Evolutionary conservation across 106 monocot genomes (phyloP).

Genomic region (Platanthera guangdongensis): DNA sequence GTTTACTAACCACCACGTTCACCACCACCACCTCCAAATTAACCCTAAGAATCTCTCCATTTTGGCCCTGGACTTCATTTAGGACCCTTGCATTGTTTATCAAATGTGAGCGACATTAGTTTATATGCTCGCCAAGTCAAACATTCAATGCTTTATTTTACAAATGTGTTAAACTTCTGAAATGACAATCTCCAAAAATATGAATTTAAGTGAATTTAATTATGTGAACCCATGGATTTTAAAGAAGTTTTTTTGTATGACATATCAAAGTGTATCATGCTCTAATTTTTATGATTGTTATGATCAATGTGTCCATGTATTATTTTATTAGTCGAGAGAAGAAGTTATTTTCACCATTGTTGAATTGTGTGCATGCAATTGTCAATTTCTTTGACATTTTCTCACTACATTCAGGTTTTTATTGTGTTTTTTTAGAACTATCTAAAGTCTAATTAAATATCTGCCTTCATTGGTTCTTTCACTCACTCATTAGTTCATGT

Average conservation of each 20-base stretch:
- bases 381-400: not conserved
- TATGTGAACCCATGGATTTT: too few species aligned
- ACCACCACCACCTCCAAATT: too few species aligned
- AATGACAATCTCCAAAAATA: too few species aligned
- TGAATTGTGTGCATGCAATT: not conserved
- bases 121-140: not conserved
- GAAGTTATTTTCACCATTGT: not conserved
- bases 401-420: not conserved
- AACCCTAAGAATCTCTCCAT: too few species aligned
- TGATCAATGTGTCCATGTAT: not conserved
- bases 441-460: not conserved
- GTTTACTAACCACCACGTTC: too few species aligned
- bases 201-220: too few species aligned
- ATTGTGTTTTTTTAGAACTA: not conserved
- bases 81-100: not conserved
- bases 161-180: not conserved
- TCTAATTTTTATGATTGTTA: not conserved
- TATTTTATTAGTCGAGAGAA: not conserved
- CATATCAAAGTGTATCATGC: not conserved
- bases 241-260: not conserved
- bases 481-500: slow-evolving; percentile 7
- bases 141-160: not conserved
- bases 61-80: not conserved
- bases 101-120: not conserved
- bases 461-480: not conserved